A percentile compares a stretch with the other conserved stretches of the same genome.
Evolutionary conservation across 129 eudicot genomes (phyloP).

Genomic region (Chrysanthemum seticuspe): DNA sequence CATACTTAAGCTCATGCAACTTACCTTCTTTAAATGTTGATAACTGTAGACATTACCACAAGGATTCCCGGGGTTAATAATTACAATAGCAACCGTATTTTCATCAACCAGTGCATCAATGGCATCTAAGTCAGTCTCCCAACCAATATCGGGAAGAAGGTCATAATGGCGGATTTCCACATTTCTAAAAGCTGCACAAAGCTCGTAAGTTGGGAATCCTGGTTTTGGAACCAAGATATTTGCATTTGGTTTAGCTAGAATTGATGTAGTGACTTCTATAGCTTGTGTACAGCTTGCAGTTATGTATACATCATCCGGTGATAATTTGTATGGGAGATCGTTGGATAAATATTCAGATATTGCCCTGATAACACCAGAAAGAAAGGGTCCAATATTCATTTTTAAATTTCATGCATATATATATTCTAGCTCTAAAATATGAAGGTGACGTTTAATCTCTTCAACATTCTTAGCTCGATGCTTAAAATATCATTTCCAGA

Average conservation of each 20-base stretch:
- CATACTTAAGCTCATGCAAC: neutral
- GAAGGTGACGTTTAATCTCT: neutral
- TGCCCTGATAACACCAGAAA: constrained; percentile 54
- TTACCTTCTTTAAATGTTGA: constrained; percentile 73
- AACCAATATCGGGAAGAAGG: constrained; percentile 66
- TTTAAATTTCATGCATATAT: neutral
- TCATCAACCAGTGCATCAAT: constrained; percentile 65
- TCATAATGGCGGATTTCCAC: constrained; percentile 73
- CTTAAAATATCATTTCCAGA: neutral
- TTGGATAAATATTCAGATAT: constrained; percentile 72
- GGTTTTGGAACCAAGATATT: constrained; percentile 89
- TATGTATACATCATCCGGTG: constrained; percentile 71
- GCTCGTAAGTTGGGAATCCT: constrained; percentile 90
- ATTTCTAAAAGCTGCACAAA: constrained; percentile 80
- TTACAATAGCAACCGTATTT: constrained; percentile 75
- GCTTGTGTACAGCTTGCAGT: constrained; percentile 98
- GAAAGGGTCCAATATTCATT: neutral
- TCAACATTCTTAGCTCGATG: neutral
- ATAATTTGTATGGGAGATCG: constrained; percentile 71
- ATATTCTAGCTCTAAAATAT: neutral
- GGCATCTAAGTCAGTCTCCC: constrained; percentile 76
- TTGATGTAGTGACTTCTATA: constrained; percentile 72
- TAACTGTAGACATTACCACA: constrained; percentile 90
- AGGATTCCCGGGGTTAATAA: constrained; percentile 98
- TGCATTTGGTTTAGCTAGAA: constrained; percentile 71